Base-by-base conservation (phyloP, 257 asterid genomes). In the Linderniella brevidens region DNA sequence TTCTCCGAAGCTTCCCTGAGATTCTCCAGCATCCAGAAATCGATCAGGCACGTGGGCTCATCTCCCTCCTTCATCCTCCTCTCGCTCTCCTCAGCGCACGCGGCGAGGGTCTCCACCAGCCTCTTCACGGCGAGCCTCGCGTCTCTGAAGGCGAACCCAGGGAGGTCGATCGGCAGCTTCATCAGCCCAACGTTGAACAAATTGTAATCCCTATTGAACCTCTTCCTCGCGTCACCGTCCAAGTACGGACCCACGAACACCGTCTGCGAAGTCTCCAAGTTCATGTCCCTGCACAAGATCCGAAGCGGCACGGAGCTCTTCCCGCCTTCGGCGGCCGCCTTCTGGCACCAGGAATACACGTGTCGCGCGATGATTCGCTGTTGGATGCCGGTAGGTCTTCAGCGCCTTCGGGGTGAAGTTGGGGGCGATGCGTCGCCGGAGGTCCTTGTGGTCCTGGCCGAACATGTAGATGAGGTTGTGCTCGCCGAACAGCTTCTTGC, bases 91-190 rank as follows among this genome's bases (percentile, higher is more conserved):
- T 56, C 67, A 8, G 71, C 90, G 38, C 93, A 83, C 4, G 37
- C 56, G 8, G 78, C 58, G 9, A 83, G 87, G 10, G 93, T 75
- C 0, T 83, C 66, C 0, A 72, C 66, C 19, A 87, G 58, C 13
- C 93, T 58, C 29, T 46, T 38, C 16, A 80, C 92, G 1, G 92
- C 95, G 0, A 80, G 53, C 53, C 86, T 60, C 13, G 97, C 97
- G 17, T 80, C 55, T 46, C 97, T 57, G 63, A 87, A 87, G 0
- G 97, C 95, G 19, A 80, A 87, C n/a, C 97, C 93, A 0, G 95
- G 93, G 0, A 87, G 64, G 56, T 87, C 93, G 19, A 87, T 47
- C 1, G 97, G 97, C 0, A 83, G 75, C 36, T 60, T 77, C 95
- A 87, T 83, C 46, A 87, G 46, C 0, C 97, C 97, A 3, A 80